These are phyloP conservation scores for Drechslerella dactyloides DNA, from an alignment of 2,329 filamentous ascomycete genomes.

Conservation along the genomic window DNA sequence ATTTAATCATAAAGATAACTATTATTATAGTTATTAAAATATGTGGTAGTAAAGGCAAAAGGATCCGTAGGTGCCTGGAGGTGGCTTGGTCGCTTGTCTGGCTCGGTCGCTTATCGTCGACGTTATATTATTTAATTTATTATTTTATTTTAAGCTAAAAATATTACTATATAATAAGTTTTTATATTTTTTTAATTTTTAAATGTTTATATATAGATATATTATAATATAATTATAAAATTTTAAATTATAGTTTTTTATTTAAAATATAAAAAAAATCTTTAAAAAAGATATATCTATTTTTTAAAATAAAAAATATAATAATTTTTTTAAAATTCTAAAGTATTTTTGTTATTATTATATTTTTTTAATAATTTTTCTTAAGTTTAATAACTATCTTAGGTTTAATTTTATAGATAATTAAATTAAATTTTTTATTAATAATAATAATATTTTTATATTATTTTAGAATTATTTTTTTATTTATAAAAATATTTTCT, in stretches of 20 bases:
- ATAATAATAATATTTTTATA: not conserved
- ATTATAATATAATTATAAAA: constrained; percentile 4
- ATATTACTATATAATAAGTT: not conserved
- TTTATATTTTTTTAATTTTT: not conserved
- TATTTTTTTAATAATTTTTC: not conserved
- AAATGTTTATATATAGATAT: not conserved
- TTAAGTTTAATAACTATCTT: not conserved
- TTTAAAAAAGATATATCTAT: not conserved
- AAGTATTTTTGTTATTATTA: not conserved
- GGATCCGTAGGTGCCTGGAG: no score
- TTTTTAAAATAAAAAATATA: not conserved
- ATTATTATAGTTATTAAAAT: no score
- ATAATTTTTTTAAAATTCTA: constrained; percentile 1
- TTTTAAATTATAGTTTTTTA: not conserved
- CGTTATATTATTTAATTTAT: not conserved
- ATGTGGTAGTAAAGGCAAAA: no score
- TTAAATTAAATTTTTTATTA: not conserved
- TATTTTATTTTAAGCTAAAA: not conserved
- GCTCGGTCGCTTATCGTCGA: not conserved
- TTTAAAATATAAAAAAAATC: not conserved
- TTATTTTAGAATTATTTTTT: not conserved
- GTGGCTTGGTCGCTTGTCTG: no score
- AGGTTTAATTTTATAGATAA: not conserved
- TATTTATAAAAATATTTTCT: not conserved
- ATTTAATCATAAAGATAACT: no score